Conservation (phyloP, 352 stramenopile species). For the Pythium biforme region DNA sequence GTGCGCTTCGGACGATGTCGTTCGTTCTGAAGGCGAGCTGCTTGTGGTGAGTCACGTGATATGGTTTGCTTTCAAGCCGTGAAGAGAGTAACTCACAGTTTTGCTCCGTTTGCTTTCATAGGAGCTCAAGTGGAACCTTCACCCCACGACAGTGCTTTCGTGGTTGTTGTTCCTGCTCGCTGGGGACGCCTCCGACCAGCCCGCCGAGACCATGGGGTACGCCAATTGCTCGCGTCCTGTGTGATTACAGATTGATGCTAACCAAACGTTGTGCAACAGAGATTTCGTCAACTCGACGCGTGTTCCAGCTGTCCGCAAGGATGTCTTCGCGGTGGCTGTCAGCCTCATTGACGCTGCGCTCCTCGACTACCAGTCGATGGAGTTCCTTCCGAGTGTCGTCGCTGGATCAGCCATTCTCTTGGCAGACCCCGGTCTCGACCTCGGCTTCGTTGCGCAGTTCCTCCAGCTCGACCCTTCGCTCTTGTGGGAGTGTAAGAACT, state of each 20-base stretch:
- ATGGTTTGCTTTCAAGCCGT: background rate
- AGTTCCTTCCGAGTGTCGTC: constrained; percentile 77
- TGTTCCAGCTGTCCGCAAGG: constrained; percentile 63
- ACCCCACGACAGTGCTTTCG: constrained; percentile 69
- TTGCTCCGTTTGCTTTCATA: constrained; percentile 23
- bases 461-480: constrained; percentile 73
- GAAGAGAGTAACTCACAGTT: background rate
- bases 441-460: constrained; percentile 82
- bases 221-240: background rate
- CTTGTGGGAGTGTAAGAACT: constrained; percentile 82
- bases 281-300: constrained; percentile 67
- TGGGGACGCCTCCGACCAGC: constrained; percentile 61
- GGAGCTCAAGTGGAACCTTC: constrained; percentile 83
- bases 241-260: constrained; percentile 8
- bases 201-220: constrained; percentile 66
- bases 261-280: constrained; percentile 15
- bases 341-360: constrained; percentile 72
- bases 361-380: constrained; percentile 72
- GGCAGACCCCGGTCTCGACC: constrained; percentile 62
- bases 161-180: constrained; percentile 80
- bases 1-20: constrained; percentile 50
- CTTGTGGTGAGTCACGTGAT: constrained; percentile 43
- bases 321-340: constrained; percentile 70
- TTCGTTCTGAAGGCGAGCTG: constrained; percentile 59
- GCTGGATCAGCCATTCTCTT: constrained; percentile 68